These are phyloP conservation scores for Kluyveromyces lactis DNA, from an alignment of 805 yeast species.

Conservation along the genomic window DNA sequence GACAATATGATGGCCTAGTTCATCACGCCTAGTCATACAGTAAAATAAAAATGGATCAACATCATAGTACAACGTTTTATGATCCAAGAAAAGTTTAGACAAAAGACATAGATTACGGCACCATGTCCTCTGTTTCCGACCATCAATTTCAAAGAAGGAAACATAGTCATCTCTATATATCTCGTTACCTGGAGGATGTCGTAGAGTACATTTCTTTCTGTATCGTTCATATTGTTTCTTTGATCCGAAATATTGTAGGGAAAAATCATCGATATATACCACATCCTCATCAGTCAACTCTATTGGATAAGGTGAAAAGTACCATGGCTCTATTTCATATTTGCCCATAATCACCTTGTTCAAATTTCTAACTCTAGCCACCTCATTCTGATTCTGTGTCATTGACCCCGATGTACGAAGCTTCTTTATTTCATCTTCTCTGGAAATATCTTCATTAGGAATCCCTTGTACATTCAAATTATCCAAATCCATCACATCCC, in stretches of 20 bases:
- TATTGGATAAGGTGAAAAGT: conserved; percentile 93
- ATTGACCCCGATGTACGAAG: conserved; percentile 93
- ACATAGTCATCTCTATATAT: conserved; percentile 89
- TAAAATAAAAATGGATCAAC: conserved; percentile 96
- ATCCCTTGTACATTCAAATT: conserved; percentile 79
- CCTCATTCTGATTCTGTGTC: conserved; percentile 83
- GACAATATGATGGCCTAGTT: conserved; percentile 88
- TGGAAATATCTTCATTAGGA: conserved; percentile 56
- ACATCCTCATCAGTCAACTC: conserved; percentile 90
- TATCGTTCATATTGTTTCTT: conserved; percentile 87
- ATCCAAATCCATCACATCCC: conserved; percentile 78
- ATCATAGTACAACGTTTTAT: conserved; percentile 92
- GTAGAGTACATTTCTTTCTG: conserved; percentile 75
- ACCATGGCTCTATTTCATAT: conserved; percentile 96
- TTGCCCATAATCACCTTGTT: conserved; percentile 75
- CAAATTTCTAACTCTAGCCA: conserved; percentile 84
- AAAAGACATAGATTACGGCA: conserved; percentile 88
- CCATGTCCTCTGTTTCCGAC: conserved; percentile 93
- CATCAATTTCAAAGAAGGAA: conserved; percentile 95
- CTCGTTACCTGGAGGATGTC: conserved; percentile 98
- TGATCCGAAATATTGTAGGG: conserved; percentile 82
- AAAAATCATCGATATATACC: conserved; percentile 85
- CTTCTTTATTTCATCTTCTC: conserved; percentile 90
- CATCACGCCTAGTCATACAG: conserved; percentile 88
- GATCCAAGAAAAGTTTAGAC: conserved; percentile 88